Evolutionary conservation across 441 rosid species (phyloP).

Genomic region (Syzygium syzygioides): DNA sequence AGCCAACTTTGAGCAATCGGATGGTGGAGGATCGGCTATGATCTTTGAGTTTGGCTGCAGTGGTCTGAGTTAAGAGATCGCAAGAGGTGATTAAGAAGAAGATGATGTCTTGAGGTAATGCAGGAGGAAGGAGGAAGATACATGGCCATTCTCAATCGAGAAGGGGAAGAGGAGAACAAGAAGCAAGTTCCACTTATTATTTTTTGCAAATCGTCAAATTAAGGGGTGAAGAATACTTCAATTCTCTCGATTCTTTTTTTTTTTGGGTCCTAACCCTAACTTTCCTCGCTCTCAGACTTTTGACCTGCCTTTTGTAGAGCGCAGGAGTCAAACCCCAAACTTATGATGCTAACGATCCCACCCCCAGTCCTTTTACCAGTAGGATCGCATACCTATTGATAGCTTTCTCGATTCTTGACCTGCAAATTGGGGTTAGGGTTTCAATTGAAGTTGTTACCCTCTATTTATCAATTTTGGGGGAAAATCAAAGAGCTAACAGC

Average conservation of each 20-base stretch:
- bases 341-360: too few relatives aligned
- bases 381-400: too few relatives aligned
- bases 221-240: neutral
- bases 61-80: neutral
- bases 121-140: neutral
- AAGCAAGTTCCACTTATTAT: neutral
- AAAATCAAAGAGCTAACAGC: neutral
- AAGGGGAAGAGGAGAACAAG: neutral
- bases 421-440: neutral
- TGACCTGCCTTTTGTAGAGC: too few relatives aligned
- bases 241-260: neutral
- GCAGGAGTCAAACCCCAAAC: too few relatives aligned
- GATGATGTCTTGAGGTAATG: neutral
- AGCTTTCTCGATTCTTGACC: neutral
- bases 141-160: neutral
- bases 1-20: neutral
- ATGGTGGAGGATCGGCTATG: neutral
- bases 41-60: neutral
- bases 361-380: too few relatives aligned
- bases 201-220: neutral
- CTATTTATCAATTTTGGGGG: neutral
- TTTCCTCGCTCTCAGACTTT: too few relatives aligned
- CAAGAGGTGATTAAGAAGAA: neutral
- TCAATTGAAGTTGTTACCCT: neutral
- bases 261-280: too few relatives aligned